Conservation (phyloP, 1,284 basidiomycete genomes). For the Trichosporon sp. region DNA sequence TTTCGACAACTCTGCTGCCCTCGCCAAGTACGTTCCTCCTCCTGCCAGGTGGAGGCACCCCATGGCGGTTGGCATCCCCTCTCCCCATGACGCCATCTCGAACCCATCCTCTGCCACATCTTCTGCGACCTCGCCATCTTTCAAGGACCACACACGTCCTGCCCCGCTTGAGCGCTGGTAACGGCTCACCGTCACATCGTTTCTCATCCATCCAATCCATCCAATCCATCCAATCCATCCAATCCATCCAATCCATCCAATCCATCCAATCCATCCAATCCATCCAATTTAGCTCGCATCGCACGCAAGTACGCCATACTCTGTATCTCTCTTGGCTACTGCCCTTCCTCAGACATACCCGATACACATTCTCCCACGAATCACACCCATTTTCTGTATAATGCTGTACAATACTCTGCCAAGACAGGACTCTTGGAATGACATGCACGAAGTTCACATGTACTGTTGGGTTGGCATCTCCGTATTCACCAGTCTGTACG, state of each 20-base stretch:
- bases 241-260: neutral
- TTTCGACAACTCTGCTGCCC: neutral
- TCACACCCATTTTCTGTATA: neutral
- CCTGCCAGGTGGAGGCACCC: constrained; percentile 8
- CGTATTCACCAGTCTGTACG: too few species aligned
- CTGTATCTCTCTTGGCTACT: neutral
- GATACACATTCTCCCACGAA: neutral
- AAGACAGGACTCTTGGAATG: neutral
- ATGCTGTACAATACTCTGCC: neutral
- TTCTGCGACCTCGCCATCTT: constrained; percentile 12
- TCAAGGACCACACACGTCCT: constrained; percentile 5
- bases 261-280: neutral
- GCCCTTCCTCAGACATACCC: constrained; percentile 2
- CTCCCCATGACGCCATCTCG: neutral
- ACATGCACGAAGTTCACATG: constrained; percentile 11
- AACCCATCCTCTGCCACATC: constrained; percentile 8
- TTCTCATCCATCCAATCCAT: neutral
- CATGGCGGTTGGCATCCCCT: neutral
- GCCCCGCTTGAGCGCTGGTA: constrained; percentile 4
- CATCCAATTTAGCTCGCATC: neutral
- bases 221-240: neutral
- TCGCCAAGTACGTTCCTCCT: constrained; percentile 9
- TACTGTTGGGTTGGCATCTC: neutral
- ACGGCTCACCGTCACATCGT: neutral
- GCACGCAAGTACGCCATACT: neutral